Evolutionary conservation across 2,329 filamentous ascomycete genomes (phyloP).

Genomic region (Coccinonectria pachysandricola): DNA sequence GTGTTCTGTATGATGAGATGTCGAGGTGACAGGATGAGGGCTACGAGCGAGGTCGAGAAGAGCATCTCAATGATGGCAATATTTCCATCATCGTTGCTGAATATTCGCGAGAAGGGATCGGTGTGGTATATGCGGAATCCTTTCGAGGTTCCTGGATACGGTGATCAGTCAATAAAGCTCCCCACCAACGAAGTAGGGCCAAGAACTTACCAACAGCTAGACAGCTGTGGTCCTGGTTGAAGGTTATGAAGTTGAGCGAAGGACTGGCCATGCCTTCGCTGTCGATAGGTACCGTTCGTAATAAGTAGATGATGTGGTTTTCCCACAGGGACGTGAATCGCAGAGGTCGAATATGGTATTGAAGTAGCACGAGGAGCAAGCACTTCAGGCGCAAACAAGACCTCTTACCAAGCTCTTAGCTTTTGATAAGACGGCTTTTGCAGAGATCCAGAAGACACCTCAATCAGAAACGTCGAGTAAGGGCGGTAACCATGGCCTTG

Average conservation of each 20-base stretch:
- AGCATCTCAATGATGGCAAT: conserved; percentile 97
- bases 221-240: conserved; percentile 98
- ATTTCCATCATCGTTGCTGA: conserved; percentile 88
- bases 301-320: too few relatives aligned
- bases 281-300: too few relatives aligned
- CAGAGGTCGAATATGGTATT: too few relatives aligned
- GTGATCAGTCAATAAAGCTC: too few relatives aligned
- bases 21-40: conserved; percentile 81
- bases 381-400: too few relatives aligned
- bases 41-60: conserved; percentile 94
- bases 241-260: conserved; percentile 93
- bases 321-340: too few relatives aligned
- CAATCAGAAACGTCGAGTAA: conserved; percentile 5
- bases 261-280: conserved; percentile 61
- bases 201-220: conserved; percentile 71
- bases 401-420: too few relatives aligned
- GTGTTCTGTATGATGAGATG: conserved; percentile 96
- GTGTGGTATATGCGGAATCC: conserved; percentile 96
- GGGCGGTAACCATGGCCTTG: conserved; percentile 6
- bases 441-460: conserved; percentile 3
- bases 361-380: too few relatives aligned
- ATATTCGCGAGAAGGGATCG: conserved; percentile 90
- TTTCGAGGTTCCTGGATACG: conserved; percentile 82
- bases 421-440: too few relatives aligned
- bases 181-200: too few relatives aligned